These are phyloP conservation scores for Talaromyces piceae DNA, from an alignment of 2,329 filamentous ascomycete genomes.

Conservation along the genomic window DNA sequence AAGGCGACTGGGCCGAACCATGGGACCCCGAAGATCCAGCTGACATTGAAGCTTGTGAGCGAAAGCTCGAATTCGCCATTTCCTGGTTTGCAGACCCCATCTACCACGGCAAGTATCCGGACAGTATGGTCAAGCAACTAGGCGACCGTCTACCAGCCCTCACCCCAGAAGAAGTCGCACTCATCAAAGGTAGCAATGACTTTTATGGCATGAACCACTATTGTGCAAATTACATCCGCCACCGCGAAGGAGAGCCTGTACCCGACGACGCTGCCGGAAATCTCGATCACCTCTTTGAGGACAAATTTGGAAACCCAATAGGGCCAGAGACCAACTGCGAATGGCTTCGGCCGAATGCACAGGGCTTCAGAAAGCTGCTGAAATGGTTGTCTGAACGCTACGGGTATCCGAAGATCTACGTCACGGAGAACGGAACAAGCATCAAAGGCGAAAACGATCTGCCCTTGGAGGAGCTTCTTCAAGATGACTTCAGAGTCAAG, in stretches of 20 bases:
- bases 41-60: constrained; percentile 67
- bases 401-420: constrained; percentile 67
- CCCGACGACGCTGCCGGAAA: constrained; percentile 67
- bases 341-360: constrained; percentile 70
- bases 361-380: constrained; percentile 69
- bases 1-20: constrained; percentile 70
- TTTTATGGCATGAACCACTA: constrained; percentile 96
- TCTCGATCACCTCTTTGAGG: constrained; percentile 62
- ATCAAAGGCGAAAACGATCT: constrained; percentile 77
- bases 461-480: constrained; percentile 59
- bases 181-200: constrained; percentile 83
- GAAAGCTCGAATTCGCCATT: constrained; percentile 82
- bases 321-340: constrained; percentile 74
- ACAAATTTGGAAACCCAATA: constrained; percentile 65
- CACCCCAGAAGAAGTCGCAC: constrained; percentile 60
- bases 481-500: constrained; percentile 73
- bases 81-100: constrained; percentile 84
- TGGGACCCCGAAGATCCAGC: constrained; percentile 70
- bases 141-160: constrained; percentile 69
- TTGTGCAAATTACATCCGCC: constrained; percentile 78
- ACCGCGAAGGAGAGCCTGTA: constrained; percentile 55
- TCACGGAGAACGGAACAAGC: constrained; percentile 83
- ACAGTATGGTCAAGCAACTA: constrained; percentile 73
- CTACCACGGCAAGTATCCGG: constrained; percentile 77
- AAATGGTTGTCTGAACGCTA: constrained; percentile 74